Percentiles rank a stretch among this genome's conserved stretches.
Conservation (phyloP, 305 asterid genomes). For the Fraxinus sp. region DNA sequence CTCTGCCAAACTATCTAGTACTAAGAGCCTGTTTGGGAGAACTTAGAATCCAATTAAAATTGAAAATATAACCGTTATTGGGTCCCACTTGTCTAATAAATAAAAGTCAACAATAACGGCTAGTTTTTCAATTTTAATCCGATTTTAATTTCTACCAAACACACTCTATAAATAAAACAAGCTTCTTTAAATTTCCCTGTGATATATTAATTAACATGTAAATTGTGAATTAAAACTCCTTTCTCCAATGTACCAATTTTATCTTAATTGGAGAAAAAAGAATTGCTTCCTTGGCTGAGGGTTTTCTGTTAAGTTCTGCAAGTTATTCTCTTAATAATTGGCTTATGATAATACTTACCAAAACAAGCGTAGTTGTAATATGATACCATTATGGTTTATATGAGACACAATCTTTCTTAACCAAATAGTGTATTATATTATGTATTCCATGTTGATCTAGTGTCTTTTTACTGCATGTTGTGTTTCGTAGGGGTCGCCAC, state of each 20-base stretch:
- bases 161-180: neutral
- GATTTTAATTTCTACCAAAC: too few species aligned
- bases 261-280: neutral
- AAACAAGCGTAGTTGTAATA: neutral
- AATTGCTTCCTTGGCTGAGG: neutral
- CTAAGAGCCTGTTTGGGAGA: too few species aligned
- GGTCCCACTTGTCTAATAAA: too few species aligned
- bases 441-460: neutral
- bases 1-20: too few species aligned
- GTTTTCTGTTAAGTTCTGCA: neutral
- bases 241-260: neutral
- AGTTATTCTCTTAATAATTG: neutral
- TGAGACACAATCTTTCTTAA: neutral
- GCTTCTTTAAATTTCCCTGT: neutral
- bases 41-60: too few species aligned
- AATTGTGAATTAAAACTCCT: neutral
- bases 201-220: neutral
- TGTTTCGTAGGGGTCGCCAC: conserved; percentile 85
- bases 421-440: neutral
- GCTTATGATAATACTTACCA: neutral
- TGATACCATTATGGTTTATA: neutral
- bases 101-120: too few species aligned
- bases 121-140: too few species aligned
- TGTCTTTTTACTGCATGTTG: conserved; percentile 15
- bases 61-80: too few species aligned